Base-by-base conservation (phyloP, 2,329 filamentous ascomycete species). In the Orbilia javanica region DNA sequence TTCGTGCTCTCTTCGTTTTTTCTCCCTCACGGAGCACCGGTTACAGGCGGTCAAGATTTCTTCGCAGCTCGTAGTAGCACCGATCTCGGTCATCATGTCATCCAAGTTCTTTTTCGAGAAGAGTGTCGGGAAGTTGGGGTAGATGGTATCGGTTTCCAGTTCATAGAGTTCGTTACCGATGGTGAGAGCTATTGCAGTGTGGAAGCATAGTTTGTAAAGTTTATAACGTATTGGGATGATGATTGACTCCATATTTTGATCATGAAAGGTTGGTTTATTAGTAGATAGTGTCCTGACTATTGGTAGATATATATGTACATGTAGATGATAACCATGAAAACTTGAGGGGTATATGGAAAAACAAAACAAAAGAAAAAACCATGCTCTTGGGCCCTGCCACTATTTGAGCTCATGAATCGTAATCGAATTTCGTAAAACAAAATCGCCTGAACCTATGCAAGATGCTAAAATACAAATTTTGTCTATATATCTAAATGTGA, bases 211-310 rank as follows among this genome's bases (percentile, higher is more conserved):
- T 10, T 36, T 27, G 36, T 69, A 69, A 10, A 69, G 31, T 39
- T 69, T 69, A n/a, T 62, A 62, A 5, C 66, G 36, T 22, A 69
- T n/a, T 29, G 66, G 66, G n/a, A 60, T 15, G 11, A 46, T 7
- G 18, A 68, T 6, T 55, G 34, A 18, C n/a, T n/a, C n/a, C 65
- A 57, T 68, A n/a, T 5, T n/a, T 18, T 53, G 15, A 7, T 53
- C 11, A 22, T 25, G n/a, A 11, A 20, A 20, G 2, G n/a, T 36
- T 36, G 36, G 13, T 39, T 39, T 11, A n/a, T n/a, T 36, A 36
- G 34, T 36, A 10, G 7, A 10, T n/a, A 2, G 13, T 11, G 36
- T 13, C n/a, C n/a, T 39, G 11, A 39, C n/a, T 39, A 39, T 11
- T 2, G 36, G 5, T 39, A 39, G 13, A 39, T 39, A 15, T 39